Conservation (phyloP, 495 filamentous ascomycete genomes). For the Entonaema liquescens region DNA sequence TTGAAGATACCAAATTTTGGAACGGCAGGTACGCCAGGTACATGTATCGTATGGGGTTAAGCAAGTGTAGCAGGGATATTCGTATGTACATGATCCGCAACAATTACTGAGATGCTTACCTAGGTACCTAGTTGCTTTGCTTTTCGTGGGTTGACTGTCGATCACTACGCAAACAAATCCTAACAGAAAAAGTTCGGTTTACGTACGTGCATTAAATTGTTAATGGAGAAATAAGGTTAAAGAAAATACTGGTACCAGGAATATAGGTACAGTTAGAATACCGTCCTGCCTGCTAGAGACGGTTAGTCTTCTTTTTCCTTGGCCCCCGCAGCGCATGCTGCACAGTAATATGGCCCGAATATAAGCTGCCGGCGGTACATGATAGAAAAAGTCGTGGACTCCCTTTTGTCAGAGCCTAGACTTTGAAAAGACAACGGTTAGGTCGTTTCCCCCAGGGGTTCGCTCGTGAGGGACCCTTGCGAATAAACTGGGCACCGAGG, state of each 20-base stretch:
- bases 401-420: conserved; percentile 18
- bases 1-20: background rate
- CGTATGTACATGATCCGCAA: background rate
- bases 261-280: background rate
- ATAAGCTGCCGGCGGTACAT: background rate
- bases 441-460: conserved; percentile 20
- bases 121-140: background rate
- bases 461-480: conserved; percentile 16
- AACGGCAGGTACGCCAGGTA: background rate
- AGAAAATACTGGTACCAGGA: background rate
- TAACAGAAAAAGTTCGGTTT: background rate
- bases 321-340: background rate
- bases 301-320: background rate
- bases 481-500: conserved; percentile 17
- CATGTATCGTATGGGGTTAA: background rate
- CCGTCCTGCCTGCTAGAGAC: background rate
- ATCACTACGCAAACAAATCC: conserved; percentile 2
- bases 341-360: conserved; percentile 19
- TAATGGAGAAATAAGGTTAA: background rate
- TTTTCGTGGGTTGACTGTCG: background rate
- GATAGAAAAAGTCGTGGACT: background rate
- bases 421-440: conserved; percentile 14
- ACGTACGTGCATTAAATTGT: background rate
- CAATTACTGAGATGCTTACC: background rate
- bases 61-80: conserved; percentile 1